phyloP scores from a whole-genome alignment of 768 basidiomycete species.

The Amanita rimosa region DNA sequence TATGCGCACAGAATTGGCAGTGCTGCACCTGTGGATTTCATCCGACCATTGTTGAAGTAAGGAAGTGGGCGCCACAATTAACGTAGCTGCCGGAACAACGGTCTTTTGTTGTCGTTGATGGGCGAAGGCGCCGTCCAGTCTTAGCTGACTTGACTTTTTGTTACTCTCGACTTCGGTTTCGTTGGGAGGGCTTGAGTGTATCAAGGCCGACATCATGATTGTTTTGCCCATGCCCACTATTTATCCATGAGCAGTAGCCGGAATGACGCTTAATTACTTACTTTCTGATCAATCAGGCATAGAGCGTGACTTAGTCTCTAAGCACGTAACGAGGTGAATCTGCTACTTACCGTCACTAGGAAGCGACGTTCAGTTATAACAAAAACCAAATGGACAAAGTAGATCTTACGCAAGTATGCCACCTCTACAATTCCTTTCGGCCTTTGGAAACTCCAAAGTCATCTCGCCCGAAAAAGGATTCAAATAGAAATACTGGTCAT shows the following conservation, averaged over 20 bases:
- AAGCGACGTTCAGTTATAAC: neutral
- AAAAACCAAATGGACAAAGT: neutral
- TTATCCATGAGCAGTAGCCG: neutral
- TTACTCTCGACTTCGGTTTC: constrained; percentile 16
- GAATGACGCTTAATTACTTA: neutral
- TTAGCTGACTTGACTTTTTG: constrained; percentile 43
- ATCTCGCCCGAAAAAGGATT: constrained; percentile 89
- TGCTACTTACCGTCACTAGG: constrained; percentile 28
- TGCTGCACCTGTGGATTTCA: constrained; percentile 80
- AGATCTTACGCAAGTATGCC: constrained; percentile 79
- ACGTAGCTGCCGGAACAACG: constrained; percentile 46
- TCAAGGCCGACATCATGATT: constrained; percentile 84
- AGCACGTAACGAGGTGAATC: neutral
- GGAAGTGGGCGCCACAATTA: constrained; percentile 90
- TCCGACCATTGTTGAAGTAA: constrained; percentile 89
- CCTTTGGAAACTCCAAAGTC: constrained; percentile 73
- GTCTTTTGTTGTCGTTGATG: constrained; percentile 22
- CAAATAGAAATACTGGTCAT: constrained; percentile 77
- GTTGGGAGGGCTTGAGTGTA: constrained; percentile 62
- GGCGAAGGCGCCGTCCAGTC: constrained; percentile 50
- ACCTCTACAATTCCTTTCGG: constrained; percentile 66
- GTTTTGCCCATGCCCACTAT: constrained; percentile 95
- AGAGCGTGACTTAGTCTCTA: neutral
- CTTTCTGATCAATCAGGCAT: neutral
- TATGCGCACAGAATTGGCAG: constrained; percentile 51